Percentiles rank a stretch among this genome's conserved stretches.
Evolutionary conservation across 768 basidiomycete species (phyloP).

Genomic region (Hericium coralloides): DNA sequence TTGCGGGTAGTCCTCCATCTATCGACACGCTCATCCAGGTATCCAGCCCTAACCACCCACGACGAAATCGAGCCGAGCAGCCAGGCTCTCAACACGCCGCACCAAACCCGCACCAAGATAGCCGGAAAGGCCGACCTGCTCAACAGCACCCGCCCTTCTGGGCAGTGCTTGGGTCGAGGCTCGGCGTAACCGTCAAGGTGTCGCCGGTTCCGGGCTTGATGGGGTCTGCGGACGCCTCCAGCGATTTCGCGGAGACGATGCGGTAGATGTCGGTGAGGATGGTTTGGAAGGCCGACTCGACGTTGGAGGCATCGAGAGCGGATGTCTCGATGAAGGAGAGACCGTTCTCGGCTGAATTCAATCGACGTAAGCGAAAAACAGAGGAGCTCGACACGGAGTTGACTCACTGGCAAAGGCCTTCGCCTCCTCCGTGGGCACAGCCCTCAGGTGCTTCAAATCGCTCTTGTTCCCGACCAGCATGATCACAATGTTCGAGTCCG

Average conservation of each 20-base stretch:
- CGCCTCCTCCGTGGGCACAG: constrained; percentile 96
- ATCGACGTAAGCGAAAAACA: not conserved
- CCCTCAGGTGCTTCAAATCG: constrained; percentile 95
- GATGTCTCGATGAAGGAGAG: constrained; percentile 98
- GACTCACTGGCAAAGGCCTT: constrained; percentile 78
- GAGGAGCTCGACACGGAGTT: not conserved
- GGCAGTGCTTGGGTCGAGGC: constrained; percentile 49
- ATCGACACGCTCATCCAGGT: not conserved
- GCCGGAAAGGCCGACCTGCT: constrained; percentile 1
- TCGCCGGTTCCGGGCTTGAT: constrained; percentile 75
- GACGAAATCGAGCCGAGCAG: not conserved
- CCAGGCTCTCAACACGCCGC: not conserved
- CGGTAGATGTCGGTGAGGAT: constrained; percentile 97
- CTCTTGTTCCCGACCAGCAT: constrained; percentile 99
- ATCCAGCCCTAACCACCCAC: not conserved
- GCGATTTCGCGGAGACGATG: constrained; percentile 91
- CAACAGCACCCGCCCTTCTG: constrained; percentile 61
- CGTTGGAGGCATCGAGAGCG: constrained; percentile 98
- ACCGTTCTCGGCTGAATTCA: constrained; percentile 68
- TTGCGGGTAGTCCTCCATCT: not conserved
- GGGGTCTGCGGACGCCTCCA: constrained; percentile 75
- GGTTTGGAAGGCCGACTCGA: constrained; percentile 95
- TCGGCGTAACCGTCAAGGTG: constrained; percentile 80
- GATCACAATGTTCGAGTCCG: constrained; percentile 87
- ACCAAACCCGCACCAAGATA: not conserved